phyloP scores from a whole-genome alignment of 352 stramenopile genomes.

The Phytopythium kandeliae region DNA sequence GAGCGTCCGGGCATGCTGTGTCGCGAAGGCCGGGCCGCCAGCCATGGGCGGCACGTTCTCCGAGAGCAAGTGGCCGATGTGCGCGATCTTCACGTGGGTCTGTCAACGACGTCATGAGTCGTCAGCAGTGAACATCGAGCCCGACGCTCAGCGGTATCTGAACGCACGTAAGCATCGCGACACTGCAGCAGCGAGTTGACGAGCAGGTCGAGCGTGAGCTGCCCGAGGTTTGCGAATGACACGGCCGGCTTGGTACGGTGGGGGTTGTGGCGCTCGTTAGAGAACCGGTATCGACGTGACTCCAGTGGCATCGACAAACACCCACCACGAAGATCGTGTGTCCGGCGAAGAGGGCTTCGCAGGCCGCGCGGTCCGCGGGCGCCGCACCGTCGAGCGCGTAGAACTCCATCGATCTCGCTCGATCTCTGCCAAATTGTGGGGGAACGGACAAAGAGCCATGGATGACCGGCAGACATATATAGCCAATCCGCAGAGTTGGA shows the following conservation, averaged over 20 bases:
- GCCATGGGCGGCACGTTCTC: conserved; percentile 55
- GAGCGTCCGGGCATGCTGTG: conserved; percentile 33
- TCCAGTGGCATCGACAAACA: not conserved
- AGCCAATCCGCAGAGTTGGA: not conserved
- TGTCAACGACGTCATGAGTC: conserved; percentile 7
- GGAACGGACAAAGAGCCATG: too few species aligned
- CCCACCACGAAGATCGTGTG: conserved; percentile 58
- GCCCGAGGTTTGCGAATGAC: conserved; percentile 77
- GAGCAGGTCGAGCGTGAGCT: conserved; percentile 70
- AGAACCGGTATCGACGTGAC: not conserved
- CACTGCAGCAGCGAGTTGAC: conserved; percentile 69
- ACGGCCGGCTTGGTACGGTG: too few species aligned
- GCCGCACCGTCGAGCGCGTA: conserved; percentile 20
- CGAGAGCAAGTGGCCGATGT: conserved; percentile 57
- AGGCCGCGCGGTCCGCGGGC: conserved; percentile 20
- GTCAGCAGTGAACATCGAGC: not conserved
- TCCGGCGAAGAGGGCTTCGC: conserved; percentile 31
- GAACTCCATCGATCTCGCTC: too few species aligned
- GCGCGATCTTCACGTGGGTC: conserved; percentile 32
- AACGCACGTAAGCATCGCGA: conserved; percentile 36
- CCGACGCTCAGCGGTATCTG: not conserved
- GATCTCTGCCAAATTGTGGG: too few species aligned
- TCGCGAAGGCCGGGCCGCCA: conserved; percentile 44
- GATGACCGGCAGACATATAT: too few species aligned
- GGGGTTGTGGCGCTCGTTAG: too few species aligned